A percentile compares a stretch with the other conserved stretches of the same genome.
These are phyloP conservation scores for Diaporthe vexans DNA, from an alignment of 2,329 filamentous ascomycete genomes.

Conservation along the genomic window DNA sequence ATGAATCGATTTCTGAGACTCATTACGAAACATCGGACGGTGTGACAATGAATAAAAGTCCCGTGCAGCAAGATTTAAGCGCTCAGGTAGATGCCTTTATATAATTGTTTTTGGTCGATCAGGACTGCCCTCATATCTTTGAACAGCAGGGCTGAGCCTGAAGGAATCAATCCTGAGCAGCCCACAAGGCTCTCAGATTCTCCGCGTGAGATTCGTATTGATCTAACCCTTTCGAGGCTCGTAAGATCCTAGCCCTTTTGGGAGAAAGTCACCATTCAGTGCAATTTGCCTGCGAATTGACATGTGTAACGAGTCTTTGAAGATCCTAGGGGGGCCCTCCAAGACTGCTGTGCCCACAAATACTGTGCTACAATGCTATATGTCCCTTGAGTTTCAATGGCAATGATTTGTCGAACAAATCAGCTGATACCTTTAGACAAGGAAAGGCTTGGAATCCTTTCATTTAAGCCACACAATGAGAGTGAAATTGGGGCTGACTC, in stretches of 20 bases:
- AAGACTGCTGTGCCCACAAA: no score
- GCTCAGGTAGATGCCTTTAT: not conserved
- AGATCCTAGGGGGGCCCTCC: no score
- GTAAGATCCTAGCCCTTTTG: not conserved
- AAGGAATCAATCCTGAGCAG: not conserved
- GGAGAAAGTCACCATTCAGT: no score
- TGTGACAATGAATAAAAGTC: not conserved
- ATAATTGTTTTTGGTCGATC: not conserved
- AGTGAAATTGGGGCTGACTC: not conserved
- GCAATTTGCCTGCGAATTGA: not conserved
- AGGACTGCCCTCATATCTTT: not conserved
- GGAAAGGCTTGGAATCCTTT: not conserved
- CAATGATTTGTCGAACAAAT: not conserved
- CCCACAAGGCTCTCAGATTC: not conserved
- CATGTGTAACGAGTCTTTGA: no score
- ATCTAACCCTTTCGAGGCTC: not conserved
- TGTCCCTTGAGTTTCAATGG: no score
- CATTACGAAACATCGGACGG: no score
- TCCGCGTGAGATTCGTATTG: not conserved
- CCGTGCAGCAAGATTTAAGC: not conserved
- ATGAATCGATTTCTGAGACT: not conserved
- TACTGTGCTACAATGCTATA: not conserved
- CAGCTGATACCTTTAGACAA: not conserved
- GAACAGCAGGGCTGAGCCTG: conserved; percentile 1
- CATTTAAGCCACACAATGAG: not conserved